Evolutionary conservation across 768 basidiomycete genomes (phyloP), one percentile per base, ranked within the genome.

Genomic region (Collybia nuda): DNA sequence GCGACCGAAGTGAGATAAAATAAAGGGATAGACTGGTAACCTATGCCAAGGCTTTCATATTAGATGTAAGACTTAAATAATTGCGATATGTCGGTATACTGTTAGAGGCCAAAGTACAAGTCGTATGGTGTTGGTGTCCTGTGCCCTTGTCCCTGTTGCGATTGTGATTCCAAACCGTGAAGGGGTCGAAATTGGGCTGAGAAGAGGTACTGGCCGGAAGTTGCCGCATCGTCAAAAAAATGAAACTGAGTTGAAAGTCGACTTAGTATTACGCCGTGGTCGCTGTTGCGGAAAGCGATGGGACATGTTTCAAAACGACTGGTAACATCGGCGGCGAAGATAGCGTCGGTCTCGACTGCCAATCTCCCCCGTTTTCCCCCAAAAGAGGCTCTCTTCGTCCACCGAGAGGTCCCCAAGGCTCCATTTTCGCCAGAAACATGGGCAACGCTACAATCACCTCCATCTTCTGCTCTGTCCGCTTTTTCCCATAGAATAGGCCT

Each of bases 401-500:
- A 56, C 14, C 57, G 60, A 8, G 64, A 70, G 23, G 62, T 66
- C 22, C 65, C 65, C 47, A 69, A 64, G 57, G 61, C 68, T 14
- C 61, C 75, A 8, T 88, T 90, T 68, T 77, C 84, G 53, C 75
- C 85, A 28, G 80, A 86, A 53, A 67, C 74, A 54, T 92, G 88
- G 89, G 84, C 84, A 8, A 63, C 79, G 4, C 65, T 86, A 21
- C 89, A 90, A 61, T 86, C 88, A 0, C 82, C 88, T 1, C 86
- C 88, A 0, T 73, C 80, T 0, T 78, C 88, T 5, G 83, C 90
- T 4, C 77, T 93, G 57, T 71, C 80, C 40, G 88, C 91, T 1
- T 87, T 93, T 56, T 77, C 85, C 1, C 84, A 92, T 57, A 78
- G 91, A 55, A 79, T 89, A 62, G 88, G 90, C 28, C 81, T 92